Base-by-base conservation (phyloP, 1,284 basidiomycete species). In the Tilletia caries region DNA sequence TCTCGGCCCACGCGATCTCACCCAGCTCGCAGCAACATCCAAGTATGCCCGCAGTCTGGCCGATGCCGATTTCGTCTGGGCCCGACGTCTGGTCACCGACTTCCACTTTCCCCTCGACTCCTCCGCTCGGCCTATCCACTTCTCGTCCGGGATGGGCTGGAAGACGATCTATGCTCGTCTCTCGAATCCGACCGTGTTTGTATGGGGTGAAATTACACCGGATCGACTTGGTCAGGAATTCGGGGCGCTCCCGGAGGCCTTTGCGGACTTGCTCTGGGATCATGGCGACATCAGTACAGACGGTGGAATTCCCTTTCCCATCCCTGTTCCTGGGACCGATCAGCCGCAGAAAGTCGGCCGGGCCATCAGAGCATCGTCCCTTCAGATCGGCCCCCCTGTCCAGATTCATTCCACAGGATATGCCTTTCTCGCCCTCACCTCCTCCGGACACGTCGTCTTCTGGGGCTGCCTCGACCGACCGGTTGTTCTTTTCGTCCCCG, bases 381-480 rank as follows among this genome's bases (percentile, higher is more conserved):
- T 33, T n/a, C 20, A 50, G 10, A n/a, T 37, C 25, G 60, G 60
- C 23, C 37, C 65, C 12, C 66, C 70, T 25, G 70, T 73, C 27
- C 67, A 75, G 48, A 69, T 78, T 25, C 69, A 73, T 0, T 74
- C 76, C 1, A 72, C 72, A 32, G 76, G 76, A 6, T 78, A 73
- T 73, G 60, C 68, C 18, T 78, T 76, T 66, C 72, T 75, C 58
- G 70, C 72, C 25, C 68, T 76, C 3, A 74, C 76, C 4, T 58
- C 70, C 4, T 54, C 64, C 1, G 76, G 76, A 1, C 65, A 58
- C 18, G 71, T 76, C 13, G 67, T 71, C 69, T 33, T 29, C 27
- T 76, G 75, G 75, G 76, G 76, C 33, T 70, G 68, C 29, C 71
- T 78, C 69, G 62, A 74, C 34, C 71, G 73, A 23, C 69, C 71